Conservation (phyloP, 169 alveolate genomes). For the Eimeria maxima region DNA sequence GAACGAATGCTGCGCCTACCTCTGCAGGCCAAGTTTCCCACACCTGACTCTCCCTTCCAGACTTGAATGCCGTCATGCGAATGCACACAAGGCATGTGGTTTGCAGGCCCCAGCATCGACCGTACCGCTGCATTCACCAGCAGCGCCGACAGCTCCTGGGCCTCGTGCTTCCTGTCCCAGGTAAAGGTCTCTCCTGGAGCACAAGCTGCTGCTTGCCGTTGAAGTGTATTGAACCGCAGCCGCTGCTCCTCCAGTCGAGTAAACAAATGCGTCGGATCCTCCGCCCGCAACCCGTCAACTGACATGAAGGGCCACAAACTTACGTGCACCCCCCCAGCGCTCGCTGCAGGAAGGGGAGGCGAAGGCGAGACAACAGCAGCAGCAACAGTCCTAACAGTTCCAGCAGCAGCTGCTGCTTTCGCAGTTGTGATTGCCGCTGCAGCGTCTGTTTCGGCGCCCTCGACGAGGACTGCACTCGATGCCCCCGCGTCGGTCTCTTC, state of each 20-base stretch:
- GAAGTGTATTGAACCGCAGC: constrained; percentile 52
- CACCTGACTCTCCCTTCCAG: constrained; percentile 87
- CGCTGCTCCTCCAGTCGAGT: constrained; percentile 53
- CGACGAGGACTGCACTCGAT: neutral
- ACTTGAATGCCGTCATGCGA: constrained; percentile 87
- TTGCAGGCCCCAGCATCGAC: neutral
- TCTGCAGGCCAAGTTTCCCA: constrained; percentile 84
- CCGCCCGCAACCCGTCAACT: neutral
- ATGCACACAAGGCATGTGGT: constrained; percentile 75
- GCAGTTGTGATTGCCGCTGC: constrained; percentile 10
- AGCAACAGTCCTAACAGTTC: neutral
- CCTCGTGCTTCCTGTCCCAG: constrained; percentile 44
- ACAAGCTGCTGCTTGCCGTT: constrained; percentile 50
- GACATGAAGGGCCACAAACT: constrained; percentile 61
- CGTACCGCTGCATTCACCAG: constrained; percentile 7
- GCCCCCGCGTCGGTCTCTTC: neutral
- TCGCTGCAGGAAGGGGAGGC: neutral
- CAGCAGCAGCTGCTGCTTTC: neutral
- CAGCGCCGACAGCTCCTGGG: constrained; percentile 13
- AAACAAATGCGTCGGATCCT: neutral
- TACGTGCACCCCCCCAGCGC: neutral
- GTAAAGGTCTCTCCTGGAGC: neutral
- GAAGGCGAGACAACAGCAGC: constrained; percentile 32
- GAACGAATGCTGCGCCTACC: constrained; percentile 51
- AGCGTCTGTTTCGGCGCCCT: neutral